Evolutionary conservation across 371 early-diverging fungal species (phyloP).

Genomic region (Circinella umbellata): DNA sequence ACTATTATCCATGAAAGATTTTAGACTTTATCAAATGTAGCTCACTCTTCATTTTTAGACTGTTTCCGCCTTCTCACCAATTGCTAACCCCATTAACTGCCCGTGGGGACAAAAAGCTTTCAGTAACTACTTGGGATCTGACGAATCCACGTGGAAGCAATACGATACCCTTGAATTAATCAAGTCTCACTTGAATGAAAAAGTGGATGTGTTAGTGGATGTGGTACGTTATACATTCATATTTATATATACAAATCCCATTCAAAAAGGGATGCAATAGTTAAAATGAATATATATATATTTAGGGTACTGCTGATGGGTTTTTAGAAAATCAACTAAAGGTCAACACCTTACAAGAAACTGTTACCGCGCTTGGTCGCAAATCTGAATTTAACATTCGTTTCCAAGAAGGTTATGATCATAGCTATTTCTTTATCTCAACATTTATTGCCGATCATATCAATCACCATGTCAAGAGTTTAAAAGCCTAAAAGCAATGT

Average conservation of each 20-base stretch:
- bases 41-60: slow-evolving; percentile 32
- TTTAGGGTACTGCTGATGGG: slow-evolving; percentile 70
- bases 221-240: slow-evolving; percentile 29
- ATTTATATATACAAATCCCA: no score
- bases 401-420: slow-evolving; percentile 84
- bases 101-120: slow-evolving; percentile 85
- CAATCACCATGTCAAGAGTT: slow-evolving; percentile 68
- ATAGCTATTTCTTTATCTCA: slow-evolving; percentile 83
- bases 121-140: slow-evolving; percentile 71
- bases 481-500: slow-evolving; percentile 32
- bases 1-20: background rate
- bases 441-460: slow-evolving; percentile 84
- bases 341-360: slow-evolving; percentile 60
- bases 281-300: background rate
- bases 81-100: slow-evolving; percentile 73
- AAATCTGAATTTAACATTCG: slow-evolving; percentile 62
- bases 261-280: no score
- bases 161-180: slow-evolving; percentile 81
- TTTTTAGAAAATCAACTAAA: slow-evolving; percentile 73
- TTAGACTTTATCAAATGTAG: no score
- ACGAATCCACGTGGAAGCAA: slow-evolving; percentile 61
- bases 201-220: slow-evolving; percentile 46
- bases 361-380: slow-evolving; percentile 42
- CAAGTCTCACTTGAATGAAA: slow-evolving; percentile 34
- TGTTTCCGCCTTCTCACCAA: slow-evolving; percentile 88